Conservation (phyloP, 225 moss, liverwort and hornwort genomes). For the Physcomitrium patens region DNA sequence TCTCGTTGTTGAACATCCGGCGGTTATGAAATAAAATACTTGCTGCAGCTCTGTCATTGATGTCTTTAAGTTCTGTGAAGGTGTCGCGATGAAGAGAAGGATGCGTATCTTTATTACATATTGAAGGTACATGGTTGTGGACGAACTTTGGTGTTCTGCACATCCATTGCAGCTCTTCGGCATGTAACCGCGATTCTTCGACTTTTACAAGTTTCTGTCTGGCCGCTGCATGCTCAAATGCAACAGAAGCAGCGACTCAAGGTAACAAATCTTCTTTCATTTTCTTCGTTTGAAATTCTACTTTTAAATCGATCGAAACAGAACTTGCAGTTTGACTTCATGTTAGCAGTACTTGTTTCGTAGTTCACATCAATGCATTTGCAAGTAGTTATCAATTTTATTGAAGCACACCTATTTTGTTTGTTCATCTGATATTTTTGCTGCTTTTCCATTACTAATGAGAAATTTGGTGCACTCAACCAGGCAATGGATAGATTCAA, state of each 20-base stretch:
- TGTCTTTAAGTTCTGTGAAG: conserved; percentile 37
- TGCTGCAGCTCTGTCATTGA: conserved; percentile 14
- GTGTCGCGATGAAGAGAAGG: conserved; percentile 96
- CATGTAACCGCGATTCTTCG: conserved; percentile 81
- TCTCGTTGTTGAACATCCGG: no score
- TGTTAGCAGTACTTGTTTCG: neutral
- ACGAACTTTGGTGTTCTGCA: conserved; percentile 91
- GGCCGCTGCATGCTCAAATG: conserved; percentile 98
- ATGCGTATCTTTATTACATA: conserved; percentile 84
- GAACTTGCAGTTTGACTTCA: neutral
- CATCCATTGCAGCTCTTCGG: conserved; percentile 94
- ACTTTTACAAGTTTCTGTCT: conserved; percentile 74
- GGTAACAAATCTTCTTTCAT: conserved; percentile 40
- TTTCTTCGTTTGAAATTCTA: neutral
- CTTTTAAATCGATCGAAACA: neutral
- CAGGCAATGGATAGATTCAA: conserved; percentile 98
- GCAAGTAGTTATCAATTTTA: neutral
- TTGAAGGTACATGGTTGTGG: conserved; percentile 96
- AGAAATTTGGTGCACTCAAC: conserved; percentile 16
- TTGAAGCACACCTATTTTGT: neutral
- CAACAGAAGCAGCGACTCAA: conserved; percentile 94
- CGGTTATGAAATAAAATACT: no score
- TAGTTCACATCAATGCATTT: neutral
- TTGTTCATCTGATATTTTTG: neutral
- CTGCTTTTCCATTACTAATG: conserved; percentile 28